Percentiles rank a stretch among this genome's conserved stretches.
These are phyloP conservation scores for Plantago coronopus DNA, from an alignment of 305 asterid species.

Conservation along the genomic window DNA sequence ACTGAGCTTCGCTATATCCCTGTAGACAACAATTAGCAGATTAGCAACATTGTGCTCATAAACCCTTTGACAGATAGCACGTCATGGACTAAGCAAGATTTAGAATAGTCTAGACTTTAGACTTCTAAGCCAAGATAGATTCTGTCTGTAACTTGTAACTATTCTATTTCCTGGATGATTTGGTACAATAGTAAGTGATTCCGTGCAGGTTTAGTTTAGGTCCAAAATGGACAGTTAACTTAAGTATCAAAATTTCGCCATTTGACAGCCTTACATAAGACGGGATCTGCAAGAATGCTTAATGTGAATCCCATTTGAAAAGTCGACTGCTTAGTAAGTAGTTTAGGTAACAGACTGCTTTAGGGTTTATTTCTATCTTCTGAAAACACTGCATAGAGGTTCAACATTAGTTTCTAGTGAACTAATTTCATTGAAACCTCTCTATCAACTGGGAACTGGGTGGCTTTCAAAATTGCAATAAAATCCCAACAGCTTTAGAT, in stretches of 20 bases:
- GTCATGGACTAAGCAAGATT: not conserved
- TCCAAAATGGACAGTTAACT: not conserved
- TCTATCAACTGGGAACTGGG: not conserved
- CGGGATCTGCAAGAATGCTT: not conserved
- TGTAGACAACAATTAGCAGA: conserved; percentile 30
- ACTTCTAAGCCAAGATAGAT: too few species aligned
- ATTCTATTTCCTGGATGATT: too few species aligned
- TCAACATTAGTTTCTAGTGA: not conserved
- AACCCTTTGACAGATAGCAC: not conserved
- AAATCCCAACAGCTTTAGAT: conserved; percentile 2
- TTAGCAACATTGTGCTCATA: conserved; percentile 12
- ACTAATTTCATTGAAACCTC: not conserved
- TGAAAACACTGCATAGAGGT: not conserved
- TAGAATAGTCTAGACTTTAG: not conserved
- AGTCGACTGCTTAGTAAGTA: too few species aligned
- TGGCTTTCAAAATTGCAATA: not conserved
- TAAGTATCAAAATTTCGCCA: too few species aligned
- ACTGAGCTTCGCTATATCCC: conserved; percentile 97
- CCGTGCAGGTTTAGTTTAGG: not conserved
- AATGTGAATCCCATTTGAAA: not conserved
- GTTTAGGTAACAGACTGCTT: not conserved
- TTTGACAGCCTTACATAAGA: too few species aligned
- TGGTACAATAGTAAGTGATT: too few species aligned
- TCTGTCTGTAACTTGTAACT: too few species aligned
- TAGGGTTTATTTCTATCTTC: not conserved